Conservation (phyloP, 2,329 filamentous ascomycete genomes). For the Colletotrichum theobromicola region DNA sequence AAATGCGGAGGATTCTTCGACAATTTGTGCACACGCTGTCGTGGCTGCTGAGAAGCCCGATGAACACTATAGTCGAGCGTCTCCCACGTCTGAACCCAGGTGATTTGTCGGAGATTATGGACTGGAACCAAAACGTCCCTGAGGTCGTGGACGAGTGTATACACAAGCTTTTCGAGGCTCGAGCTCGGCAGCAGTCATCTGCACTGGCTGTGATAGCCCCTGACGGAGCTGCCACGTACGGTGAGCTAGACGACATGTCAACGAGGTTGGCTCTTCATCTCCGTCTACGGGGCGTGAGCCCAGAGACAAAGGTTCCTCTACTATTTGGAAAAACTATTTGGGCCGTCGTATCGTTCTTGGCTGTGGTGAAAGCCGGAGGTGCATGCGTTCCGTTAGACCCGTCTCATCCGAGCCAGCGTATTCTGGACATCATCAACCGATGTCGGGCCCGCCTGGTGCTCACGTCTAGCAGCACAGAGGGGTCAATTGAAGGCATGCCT, state of each 20-base stretch:
- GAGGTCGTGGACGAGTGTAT: neutral
- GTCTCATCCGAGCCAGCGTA: neutral
- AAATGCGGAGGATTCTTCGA: neutral
- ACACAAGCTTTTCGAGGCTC: neutral
- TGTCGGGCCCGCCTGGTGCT: neutral
- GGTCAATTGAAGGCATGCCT: neutral
- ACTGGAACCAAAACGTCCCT: neutral
- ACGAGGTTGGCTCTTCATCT: slow-evolving; percentile 16
- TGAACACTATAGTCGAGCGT: neutral
- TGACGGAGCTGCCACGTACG: slow-evolving; percentile 24
- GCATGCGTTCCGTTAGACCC: slow-evolving; percentile 34
- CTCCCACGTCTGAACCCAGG: neutral
- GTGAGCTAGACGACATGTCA: slow-evolving; percentile 21
- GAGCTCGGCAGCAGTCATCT: neutral
- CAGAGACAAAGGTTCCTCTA: slow-evolving; percentile 25
- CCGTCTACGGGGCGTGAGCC: slow-evolving; percentile 17
- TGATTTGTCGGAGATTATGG: neutral
- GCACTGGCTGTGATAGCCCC: slow-evolving; percentile 18
- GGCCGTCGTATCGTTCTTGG: slow-evolving; percentile 30
- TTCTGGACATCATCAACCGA: neutral
- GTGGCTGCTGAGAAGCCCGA: neutral
- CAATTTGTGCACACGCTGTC: neutral
- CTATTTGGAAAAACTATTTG: slow-evolving; percentile 30
- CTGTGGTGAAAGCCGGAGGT: slow-evolving; percentile 34
- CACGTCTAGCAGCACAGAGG: neutral